phyloP scores from a whole-genome alignment of 1,284 basidiomycete genomes.

The Heterobasidion irregulare region DNA sequence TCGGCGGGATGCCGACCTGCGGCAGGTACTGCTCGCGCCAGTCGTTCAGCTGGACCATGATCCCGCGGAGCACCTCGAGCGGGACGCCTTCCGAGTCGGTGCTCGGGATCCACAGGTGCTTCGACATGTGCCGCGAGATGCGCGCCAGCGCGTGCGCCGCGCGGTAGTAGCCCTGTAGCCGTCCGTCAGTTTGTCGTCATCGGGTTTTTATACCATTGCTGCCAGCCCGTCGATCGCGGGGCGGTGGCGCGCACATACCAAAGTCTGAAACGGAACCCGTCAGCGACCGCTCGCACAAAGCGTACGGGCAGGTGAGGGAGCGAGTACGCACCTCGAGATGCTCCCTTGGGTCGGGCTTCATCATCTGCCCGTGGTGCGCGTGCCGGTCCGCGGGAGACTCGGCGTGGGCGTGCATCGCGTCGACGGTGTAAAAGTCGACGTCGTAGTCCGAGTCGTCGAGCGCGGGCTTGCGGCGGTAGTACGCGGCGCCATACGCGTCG shows the following conservation, averaged over 20 bases:
- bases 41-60: constrained; percentile 53
- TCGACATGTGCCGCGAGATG: constrained; percentile 71
- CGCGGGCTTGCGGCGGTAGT: constrained; percentile 55
- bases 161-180: constrained; percentile 61
- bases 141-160: constrained; percentile 76
- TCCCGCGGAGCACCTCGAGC: constrained; percentile 46
- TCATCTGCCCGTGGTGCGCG: constrained; percentile 30
- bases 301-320: no score
- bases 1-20: constrained; percentile 76
- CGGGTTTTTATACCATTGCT: no score
- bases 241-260: constrained; percentile 18
- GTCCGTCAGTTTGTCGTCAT: no score
- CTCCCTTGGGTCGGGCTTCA: constrained; percentile 57
- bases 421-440: constrained; percentile 74
- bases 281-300: no score
- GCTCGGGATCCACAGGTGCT: constrained; percentile 70
- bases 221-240: no score
- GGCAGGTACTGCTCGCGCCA: constrained; percentile 76
- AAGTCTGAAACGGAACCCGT: constrained; percentile 20
- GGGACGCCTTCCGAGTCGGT: constrained; percentile 73
- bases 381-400: constrained; percentile 25
- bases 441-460: constrained; percentile 56
- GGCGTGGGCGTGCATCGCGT: constrained; percentile 30
- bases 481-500: constrained; percentile 52
- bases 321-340: constrained; percentile 54